phyloP scores from a whole-genome alignment of 2,329 filamentous ascomycete genomes.

The Thyridium curvatum region DNA sequence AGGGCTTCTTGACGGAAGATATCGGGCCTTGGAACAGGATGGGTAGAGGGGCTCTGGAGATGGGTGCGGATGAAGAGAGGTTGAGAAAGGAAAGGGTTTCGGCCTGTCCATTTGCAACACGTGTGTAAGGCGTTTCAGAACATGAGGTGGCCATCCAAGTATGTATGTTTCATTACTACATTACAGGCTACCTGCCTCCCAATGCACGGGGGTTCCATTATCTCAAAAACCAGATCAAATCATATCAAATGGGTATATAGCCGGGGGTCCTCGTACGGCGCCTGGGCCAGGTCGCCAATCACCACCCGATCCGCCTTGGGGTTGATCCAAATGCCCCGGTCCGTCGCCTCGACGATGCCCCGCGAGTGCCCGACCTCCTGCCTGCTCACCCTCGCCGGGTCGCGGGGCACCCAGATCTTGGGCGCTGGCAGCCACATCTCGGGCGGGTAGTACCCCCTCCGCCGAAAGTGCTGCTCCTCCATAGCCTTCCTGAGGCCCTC shows the following conservation, averaged over 20 bases:
- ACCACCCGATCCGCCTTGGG: slow-evolving; percentile 27
- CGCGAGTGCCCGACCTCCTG: slow-evolving; percentile 66
- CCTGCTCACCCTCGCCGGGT: slow-evolving; percentile 60
- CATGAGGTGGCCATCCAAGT: too few species aligned
- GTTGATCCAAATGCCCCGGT: slow-evolving; percentile 64
- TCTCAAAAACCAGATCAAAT: neutral
- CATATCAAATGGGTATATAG: slow-evolving; percentile 2
- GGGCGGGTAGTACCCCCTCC: slow-evolving; percentile 66
- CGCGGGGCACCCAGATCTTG: slow-evolving; percentile 70
- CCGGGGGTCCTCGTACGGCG: slow-evolving; percentile 18
- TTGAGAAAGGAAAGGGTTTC: slow-evolving; percentile 27
- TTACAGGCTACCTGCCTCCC: too few species aligned
- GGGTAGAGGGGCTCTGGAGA: slow-evolving; percentile 44
- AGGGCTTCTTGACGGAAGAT: slow-evolving; percentile 51
- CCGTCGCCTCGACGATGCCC: slow-evolving; percentile 63
- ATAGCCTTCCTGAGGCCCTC: slow-evolving; percentile 2
- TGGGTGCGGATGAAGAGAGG: slow-evolving; percentile 29
- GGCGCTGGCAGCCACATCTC: slow-evolving; percentile 56
- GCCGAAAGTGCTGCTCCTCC: slow-evolving; percentile 33
- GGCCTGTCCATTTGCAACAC: slow-evolving; percentile 39
- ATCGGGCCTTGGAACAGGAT: slow-evolving; percentile 54
- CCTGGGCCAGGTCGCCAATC: slow-evolving; percentile 13
- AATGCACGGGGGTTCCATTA: too few species aligned
- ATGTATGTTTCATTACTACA: neutral
- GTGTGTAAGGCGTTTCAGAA: too few species aligned